Evolutionary conservation across 148 eudicot genomes (phyloP).

Genomic region (Persicaria maculosa): DNA sequence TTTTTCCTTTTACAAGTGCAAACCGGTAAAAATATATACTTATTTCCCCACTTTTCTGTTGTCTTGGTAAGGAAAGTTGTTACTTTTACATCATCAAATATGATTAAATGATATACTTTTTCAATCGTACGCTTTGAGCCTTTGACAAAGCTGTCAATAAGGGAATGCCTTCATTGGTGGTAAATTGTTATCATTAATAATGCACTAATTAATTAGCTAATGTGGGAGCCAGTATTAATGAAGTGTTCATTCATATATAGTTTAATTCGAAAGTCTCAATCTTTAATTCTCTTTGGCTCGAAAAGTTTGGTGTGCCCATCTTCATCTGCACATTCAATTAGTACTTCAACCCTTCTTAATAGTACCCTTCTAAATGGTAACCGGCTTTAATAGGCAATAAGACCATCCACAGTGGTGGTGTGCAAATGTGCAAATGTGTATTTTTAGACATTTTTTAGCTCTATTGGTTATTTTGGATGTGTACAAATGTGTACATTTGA

Average conservation of each 20-base stretch:
- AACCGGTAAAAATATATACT: background rate
- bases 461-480: too few relatives aligned
- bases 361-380: too few relatives aligned
- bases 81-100: background rate
- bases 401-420: too few relatives aligned
- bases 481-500: too few relatives aligned
- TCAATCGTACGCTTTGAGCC: constrained; percentile 3
- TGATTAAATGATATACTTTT: background rate
- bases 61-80: background rate
- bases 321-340: background rate
- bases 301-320: background rate
- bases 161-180: background rate
- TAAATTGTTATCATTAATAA: background rate
- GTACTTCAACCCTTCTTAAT: too few relatives aligned
- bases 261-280: background rate
- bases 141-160: background rate
- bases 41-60: background rate
- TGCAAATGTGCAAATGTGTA: too few relatives aligned
- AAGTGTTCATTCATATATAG: background rate
- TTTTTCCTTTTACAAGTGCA: too few relatives aligned
- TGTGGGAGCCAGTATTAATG: background rate
- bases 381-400: too few relatives aligned
- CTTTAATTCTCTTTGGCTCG: background rate
- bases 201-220: background rate
- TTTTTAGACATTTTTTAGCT: too few relatives aligned